Conservation (phyloP, 2,329 filamentous ascomycete genomes). For the Thelonectria rubi region DNA sequence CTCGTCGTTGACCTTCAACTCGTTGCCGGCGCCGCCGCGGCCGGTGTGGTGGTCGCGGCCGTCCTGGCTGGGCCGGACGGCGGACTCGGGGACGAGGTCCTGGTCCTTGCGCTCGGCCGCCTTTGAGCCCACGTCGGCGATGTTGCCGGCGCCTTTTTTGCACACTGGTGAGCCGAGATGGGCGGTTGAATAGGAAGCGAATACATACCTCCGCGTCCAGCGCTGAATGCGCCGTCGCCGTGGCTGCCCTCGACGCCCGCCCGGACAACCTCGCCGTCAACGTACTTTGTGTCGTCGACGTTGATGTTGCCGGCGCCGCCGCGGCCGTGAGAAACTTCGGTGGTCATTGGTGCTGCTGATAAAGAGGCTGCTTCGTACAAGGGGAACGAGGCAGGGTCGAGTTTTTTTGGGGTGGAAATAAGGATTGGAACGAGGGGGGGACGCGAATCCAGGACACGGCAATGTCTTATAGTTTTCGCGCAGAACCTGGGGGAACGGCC, state of each 20-base stretch:
- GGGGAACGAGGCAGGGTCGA: constrained; percentile 4
- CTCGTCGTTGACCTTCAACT: constrained; percentile 50
- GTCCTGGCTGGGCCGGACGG: constrained; percentile 59
- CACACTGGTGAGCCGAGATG: too few species aligned
- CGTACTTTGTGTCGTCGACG: constrained; percentile 65
- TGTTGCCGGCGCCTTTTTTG: constrained; percentile 68
- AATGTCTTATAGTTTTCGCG: constrained; percentile 37
- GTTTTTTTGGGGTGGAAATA: constrained; percentile 14
- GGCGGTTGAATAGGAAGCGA: constrained; percentile 5
- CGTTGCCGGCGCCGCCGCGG: constrained; percentile 69
- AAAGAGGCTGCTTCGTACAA: constrained; percentile 12
- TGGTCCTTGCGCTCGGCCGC: constrained; percentile 56
- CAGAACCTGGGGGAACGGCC: constrained; percentile 13
- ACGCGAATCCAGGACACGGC: constrained; percentile 32
- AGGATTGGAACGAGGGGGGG: constrained; percentile 23
- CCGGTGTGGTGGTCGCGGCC: constrained; percentile 64
- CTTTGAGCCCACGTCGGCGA: constrained; percentile 58
- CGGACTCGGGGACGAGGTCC: constrained; percentile 62
- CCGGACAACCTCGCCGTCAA: constrained; percentile 70
- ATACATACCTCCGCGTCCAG: constrained; percentile 65
- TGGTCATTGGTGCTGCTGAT: constrained; percentile 43
- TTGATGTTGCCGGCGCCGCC: constrained; percentile 71
- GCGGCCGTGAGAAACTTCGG: constrained; percentile 68
- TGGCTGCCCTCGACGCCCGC: constrained; percentile 63
- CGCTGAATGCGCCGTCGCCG: constrained; percentile 66